These are phyloP conservation scores for Gamsiella multidivaricata DNA, from an alignment of 192 early-diverging fungal genomes.

Conservation along the genomic window DNA sequence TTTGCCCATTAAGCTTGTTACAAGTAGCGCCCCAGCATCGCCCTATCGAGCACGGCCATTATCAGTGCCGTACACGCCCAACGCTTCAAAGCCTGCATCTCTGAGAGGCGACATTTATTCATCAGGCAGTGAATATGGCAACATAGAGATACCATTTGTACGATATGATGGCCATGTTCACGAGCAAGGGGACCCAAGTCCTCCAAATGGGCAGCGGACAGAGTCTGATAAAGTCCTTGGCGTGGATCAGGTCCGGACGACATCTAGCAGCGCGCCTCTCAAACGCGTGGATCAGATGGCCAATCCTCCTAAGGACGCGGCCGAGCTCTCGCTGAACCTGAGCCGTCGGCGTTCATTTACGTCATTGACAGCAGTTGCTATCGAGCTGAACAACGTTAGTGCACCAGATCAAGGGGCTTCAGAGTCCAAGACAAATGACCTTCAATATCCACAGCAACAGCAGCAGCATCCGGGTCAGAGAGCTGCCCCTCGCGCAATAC, in stretches of 20 bases:
- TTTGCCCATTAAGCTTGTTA: neutral
- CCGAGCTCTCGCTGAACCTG: slow-evolving; percentile 13
- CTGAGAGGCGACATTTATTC: no score
- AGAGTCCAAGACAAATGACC: neutral
- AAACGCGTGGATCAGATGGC: neutral
- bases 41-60: no score
- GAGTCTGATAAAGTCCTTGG: neutral
- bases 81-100: no score
- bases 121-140: neutral
- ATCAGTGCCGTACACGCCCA: no score
- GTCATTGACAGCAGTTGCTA: slow-evolving; percentile 41
- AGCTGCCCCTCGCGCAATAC: neutral
- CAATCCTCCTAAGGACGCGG: slow-evolving; percentile 15
- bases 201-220: neutral
- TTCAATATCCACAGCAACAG: neutral
- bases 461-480: neutral
- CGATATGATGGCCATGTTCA: neutral
- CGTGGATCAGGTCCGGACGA: neutral
- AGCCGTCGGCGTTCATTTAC: slow-evolving; percentile 18
- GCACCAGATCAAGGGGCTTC: neutral
- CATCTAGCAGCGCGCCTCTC: neutral
- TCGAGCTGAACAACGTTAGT: slow-evolving; percentile 26
- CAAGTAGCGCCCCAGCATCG: no score
- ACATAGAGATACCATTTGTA: neutral
- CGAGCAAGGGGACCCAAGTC: neutral